Percentiles rank a stretch among this genome's conserved stretches.
These are phyloP conservation scores for Gastrolobium villosum DNA, from an alignment of 306 rosid genomes.

Conservation along the genomic window DNA sequence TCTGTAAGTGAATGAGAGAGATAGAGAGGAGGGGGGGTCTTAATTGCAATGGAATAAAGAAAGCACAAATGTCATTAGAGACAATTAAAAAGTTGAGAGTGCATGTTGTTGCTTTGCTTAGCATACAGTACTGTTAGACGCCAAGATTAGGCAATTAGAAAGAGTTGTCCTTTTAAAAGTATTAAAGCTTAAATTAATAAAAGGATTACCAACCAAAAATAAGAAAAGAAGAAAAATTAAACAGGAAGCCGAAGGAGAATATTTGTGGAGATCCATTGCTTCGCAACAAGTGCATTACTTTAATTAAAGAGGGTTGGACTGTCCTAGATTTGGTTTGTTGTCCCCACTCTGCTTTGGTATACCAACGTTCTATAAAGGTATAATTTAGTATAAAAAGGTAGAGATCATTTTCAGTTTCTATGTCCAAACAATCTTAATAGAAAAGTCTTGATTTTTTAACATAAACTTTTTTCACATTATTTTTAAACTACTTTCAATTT, in stretches of 20 bases:
- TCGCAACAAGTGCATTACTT: conserved; percentile 45
- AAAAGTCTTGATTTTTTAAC: conserved; percentile 1
- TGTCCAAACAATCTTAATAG: neutral
- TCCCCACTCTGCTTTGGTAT: conserved; percentile 39
- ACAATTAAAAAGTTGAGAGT: conserved; percentile 41
- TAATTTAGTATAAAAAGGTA: conserved; percentile 11
- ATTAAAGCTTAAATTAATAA: conserved; percentile 47
- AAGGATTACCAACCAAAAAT: conserved; percentile 41
- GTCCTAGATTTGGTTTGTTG: conserved; percentile 54
- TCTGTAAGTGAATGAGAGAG: conserved; percentile 11
- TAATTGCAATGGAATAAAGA: conserved; percentile 33
- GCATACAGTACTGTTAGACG: conserved; percentile 58
- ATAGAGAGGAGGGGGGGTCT: neutral
- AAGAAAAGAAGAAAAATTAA: conserved; percentile 30
- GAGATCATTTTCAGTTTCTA: conserved; percentile 21
- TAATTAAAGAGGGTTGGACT: conserved; percentile 43
- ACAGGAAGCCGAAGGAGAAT: conserved; percentile 24
- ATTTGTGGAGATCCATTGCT: conserved; percentile 48
- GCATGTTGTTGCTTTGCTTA: conserved; percentile 58
- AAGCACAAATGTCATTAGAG: conserved; percentile 32
- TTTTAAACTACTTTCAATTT: neutral
- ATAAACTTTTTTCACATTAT: neutral
- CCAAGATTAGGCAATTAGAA: conserved; percentile 17
- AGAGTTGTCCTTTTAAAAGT: conserved; percentile 32
- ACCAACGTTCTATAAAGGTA: neutral